Base-by-base conservation (phyloP, 306 rosid genomes). In the Mimosa pudica region DNA sequence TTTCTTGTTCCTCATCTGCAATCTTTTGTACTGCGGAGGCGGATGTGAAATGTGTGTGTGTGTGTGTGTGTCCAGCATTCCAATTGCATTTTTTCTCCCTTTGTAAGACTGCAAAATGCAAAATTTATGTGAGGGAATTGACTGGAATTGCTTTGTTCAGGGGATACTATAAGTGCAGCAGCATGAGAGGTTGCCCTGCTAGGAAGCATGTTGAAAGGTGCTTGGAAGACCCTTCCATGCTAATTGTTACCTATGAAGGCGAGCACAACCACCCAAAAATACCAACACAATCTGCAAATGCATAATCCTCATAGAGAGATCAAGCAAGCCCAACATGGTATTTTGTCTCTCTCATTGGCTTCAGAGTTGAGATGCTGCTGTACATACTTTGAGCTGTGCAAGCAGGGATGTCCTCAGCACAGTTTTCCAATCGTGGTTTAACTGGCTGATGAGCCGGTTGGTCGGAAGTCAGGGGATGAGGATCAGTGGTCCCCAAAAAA, bases 181-280 rank as follows among this genome's bases (percentile, higher is more conserved):
- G 99, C 94, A 96, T 96, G 98, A 90, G 99, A 86, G 99, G 99
- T 44, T 96, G 99, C 78, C 99, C 99, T 18, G 99, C 99, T 20
- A 96, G 99, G 87, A 96, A 96, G 87, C 99, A 96, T 57, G 99
- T 96, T 5, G 99, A 96, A 85, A 88, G 99, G 86, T 96, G 97
- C 88, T 85, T 92, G 86, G 98, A 96, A 82, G 97, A 96, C 51
- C 91, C 99, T 20, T 85, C 97, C 17, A 96, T 96, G 99, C 96
- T 96, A 49, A 87, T 88, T 2, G 98, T 96, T 74, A 96, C 98
- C 74, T 96, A 96, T 72, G 99, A 96, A 93, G 98, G 97, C 0
- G 99, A 96, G 80, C 99, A 96, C 75, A 96, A 90, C 86, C 99
- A 96, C 83, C 87, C 97, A 2, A 90, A 89, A 84, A 58, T 91